A percentile compares a stretch with the other conserved stretches of the same genome.
Evolutionary conservation across 306 rosid species (phyloP).

Genomic region (Lathyrus aphaca): DNA sequence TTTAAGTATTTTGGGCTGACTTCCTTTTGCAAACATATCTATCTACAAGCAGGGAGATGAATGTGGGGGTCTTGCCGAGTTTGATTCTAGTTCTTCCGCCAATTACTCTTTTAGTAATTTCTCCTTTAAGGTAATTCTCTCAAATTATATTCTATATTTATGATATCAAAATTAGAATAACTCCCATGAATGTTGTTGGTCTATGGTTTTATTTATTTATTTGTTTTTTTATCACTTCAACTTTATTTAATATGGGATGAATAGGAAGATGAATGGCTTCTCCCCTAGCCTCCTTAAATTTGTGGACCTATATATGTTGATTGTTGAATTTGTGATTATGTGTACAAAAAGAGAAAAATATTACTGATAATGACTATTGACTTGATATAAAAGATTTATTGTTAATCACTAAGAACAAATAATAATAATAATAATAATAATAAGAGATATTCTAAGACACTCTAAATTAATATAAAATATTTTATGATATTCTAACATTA

Average conservation of each 20-base stretch:
- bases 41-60: conserved; percentile 74
- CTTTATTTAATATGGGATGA: conserved; percentile 10
- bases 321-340: too few species aligned
- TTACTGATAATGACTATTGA: too few species aligned
- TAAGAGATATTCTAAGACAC: too few species aligned
- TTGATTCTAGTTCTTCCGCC: conserved; percentile 77
- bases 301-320: conserved; percentile 2
- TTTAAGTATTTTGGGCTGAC: conserved; percentile 39
- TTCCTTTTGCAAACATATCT: conserved; percentile 35
- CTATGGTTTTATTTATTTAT: too few species aligned
- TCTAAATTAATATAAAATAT: too few species aligned
- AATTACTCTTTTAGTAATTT: conserved; percentile 97
- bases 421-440: too few species aligned
- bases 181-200: conserved; percentile 19
- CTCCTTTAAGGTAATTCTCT: conserved; percentile 83
- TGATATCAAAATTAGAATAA: conserved; percentile 1
- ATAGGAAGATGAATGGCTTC: conserved; percentile 3
- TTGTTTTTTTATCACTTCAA: conserved; percentile 17
- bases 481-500: not conserved
- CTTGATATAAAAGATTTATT: too few species aligned
- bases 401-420: too few species aligned
- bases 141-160: conserved; percentile 9
- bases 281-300: not conserved
- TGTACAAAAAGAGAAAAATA: too few species aligned
- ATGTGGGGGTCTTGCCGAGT: conserved; percentile 91